Conservation (phyloP, 1,284 basidiomycete species). For the Pseudozyma tsukubaensis region DNA sequence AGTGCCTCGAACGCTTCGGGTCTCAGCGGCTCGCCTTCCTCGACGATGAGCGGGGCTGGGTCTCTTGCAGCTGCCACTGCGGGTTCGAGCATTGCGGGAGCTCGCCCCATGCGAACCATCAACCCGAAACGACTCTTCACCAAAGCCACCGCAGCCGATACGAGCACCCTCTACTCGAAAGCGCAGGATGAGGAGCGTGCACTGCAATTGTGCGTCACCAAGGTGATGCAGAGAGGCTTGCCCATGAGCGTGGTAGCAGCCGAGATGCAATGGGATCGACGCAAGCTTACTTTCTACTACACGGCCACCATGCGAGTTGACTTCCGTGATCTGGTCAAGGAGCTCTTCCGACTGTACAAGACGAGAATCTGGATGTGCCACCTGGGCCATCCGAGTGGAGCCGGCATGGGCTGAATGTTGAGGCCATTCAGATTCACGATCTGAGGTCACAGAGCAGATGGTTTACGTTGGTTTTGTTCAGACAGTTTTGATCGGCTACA, state of each 20-base stretch:
- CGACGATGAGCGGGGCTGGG: constrained; percentile 10
- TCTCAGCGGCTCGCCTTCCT: constrained; percentile 22
- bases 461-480: not conserved
- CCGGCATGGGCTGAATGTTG: constrained; percentile 34
- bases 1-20: constrained; percentile 24
- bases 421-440: not conserved
- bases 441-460: not conserved
- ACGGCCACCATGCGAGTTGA: constrained; percentile 95
- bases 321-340: constrained; percentile 92
- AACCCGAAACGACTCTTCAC: constrained; percentile 94
- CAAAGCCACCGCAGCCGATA: constrained; percentile 87
- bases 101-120: constrained; percentile 56
- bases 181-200: constrained; percentile 92
- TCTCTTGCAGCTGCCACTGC: not conserved
- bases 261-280: constrained; percentile 89
- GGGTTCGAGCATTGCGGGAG: constrained; percentile 2
- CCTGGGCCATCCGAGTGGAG: constrained; percentile 50
- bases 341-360: constrained; percentile 79
- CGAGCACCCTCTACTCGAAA: constrained; percentile 56
- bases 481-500: not conserved
- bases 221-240: constrained; percentile 79
- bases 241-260: constrained; percentile 98
- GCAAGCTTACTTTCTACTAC: constrained; percentile 98
- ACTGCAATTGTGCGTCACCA: constrained; percentile 86
- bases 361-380: constrained; percentile 64